A percentile compares a stretch with the other conserved stretches of the same genome.
Evolutionary conservation across 192 early-diverging fungal genomes (phyloP).

Genomic region (Entophlyctis helioformis): DNA sequence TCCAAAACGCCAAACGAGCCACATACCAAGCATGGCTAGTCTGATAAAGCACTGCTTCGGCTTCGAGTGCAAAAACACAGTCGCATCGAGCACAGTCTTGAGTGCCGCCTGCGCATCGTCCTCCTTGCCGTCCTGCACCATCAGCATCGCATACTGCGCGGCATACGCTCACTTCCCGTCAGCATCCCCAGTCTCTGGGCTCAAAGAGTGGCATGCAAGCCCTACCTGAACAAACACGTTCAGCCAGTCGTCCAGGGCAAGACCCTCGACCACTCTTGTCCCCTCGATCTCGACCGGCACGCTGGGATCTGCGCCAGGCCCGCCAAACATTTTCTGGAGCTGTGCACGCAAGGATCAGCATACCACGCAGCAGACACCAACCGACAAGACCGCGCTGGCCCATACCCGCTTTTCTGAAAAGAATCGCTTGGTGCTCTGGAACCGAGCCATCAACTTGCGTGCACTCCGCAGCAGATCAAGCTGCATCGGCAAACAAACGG

Average conservation of each 20-base stretch:
- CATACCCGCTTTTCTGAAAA: constrained; percentile 10
- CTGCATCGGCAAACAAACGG: too few species aligned
- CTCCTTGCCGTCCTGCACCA: constrained; percentile 31
- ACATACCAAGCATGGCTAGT: constrained; percentile 50
- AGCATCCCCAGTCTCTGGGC: too few species aligned
- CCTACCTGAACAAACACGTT: constrained; percentile 49
- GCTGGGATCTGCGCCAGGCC: too few species aligned
- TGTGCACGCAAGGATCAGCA: too few species aligned
- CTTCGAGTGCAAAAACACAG: constrained; percentile 48
- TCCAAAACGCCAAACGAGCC: not conserved
- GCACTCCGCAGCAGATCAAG: constrained; percentile 21
- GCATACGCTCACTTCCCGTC: too few species aligned
- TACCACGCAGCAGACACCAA: too few species aligned
- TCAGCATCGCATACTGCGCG: constrained; percentile 45
- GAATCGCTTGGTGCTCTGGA: constrained; percentile 23
- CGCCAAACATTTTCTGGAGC: too few species aligned
- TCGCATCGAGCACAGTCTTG: constrained; percentile 39
- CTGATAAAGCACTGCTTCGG: constrained; percentile 17
- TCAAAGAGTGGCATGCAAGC: too few species aligned
- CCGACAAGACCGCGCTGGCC: not conserved
- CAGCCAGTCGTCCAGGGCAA: constrained; percentile 48
- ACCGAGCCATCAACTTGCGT: constrained; percentile 13
- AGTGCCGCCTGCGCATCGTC: constrained; percentile 46
- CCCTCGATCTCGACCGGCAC: too few species aligned
- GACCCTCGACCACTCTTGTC: constrained; percentile 25